phyloP scores from a whole-genome alignment of 73 alveolate species.

The Stentor roeselii region DNA sequence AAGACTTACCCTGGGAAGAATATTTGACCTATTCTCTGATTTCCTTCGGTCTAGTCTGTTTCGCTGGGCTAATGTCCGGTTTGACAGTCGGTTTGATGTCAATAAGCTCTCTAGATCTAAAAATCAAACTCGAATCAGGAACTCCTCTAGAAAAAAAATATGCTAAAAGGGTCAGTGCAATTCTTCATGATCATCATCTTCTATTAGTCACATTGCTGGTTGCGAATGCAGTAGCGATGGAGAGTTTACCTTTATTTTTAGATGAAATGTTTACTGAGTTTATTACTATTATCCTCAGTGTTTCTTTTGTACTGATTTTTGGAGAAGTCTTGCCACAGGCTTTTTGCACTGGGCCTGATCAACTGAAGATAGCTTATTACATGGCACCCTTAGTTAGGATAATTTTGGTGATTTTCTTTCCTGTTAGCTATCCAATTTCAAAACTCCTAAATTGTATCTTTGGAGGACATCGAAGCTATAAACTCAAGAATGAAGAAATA shows the following conservation, averaged over 20 bases:
- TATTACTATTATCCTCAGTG: constrained; percentile 80
- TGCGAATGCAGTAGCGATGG: constrained; percentile 91
- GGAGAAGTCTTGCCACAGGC: constrained; percentile 96
- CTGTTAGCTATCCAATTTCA: constrained; percentile 60
- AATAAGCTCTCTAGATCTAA: constrained; percentile 80
- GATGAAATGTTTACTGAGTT: constrained; percentile 75
- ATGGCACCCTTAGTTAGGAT: constrained; percentile 75
- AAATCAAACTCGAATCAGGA: constrained; percentile 73
- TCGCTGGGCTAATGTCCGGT: constrained; percentile 96
- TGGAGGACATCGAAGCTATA: constrained; percentile 35
- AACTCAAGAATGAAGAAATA: neutral
- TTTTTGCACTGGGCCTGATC: constrained; percentile 89
- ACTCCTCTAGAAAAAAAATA: constrained; percentile 66
- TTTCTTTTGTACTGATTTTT: constrained; percentile 75
- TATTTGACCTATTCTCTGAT: neutral
- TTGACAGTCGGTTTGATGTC: constrained; percentile 93
- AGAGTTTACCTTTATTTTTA: constrained; percentile 82
- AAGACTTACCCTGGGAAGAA: neutral
- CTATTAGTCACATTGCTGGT: constrained; percentile 84
- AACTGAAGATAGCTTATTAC: constrained; percentile 76
- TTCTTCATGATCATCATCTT: constrained; percentile 83
- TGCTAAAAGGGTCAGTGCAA: constrained; percentile 54
- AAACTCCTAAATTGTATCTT: constrained; percentile 54
- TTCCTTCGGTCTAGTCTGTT: constrained; percentile 60
- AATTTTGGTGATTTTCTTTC: constrained; percentile 39